Percentiles rank a stretch among this genome's conserved stretches.
Evolutionary conservation across 176 grass and related monocot species (phyloP).

Genomic region (Luzula sylvatica): DNA sequence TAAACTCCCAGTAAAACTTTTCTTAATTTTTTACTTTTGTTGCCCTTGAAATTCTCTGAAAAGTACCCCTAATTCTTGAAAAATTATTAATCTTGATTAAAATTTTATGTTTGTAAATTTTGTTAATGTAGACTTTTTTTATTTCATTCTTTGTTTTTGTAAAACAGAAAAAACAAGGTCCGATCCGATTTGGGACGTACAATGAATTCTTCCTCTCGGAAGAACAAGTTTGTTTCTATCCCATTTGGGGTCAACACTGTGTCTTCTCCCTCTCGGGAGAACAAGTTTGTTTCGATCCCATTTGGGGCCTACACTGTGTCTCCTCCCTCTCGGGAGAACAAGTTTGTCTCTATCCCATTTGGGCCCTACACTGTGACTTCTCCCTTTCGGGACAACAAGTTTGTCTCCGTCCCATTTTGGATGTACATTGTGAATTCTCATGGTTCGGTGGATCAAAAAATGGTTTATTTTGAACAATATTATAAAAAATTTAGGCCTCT

Average conservation of each 20-base stretch:
- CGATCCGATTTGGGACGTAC: no score
- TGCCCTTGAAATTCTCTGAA: background rate
- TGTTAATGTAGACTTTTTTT: no score
- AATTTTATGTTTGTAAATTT: background rate
- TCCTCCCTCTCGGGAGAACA: slow-evolving; percentile 65
- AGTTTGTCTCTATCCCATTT: slow-evolving; percentile 48
- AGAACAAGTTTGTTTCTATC: slow-evolving; percentile 49
- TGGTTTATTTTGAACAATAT: slow-evolving; percentile 89
- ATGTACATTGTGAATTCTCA: slow-evolving; percentile 39
- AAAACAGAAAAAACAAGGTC: slow-evolving; percentile 46
- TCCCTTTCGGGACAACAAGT: no score
- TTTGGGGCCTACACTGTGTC: slow-evolving; percentile 64
- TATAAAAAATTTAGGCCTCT: slow-evolving; percentile 40
- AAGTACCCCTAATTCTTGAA: background rate
- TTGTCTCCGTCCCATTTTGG: no score
- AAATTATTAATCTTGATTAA: background rate
- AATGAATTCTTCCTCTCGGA: no score
- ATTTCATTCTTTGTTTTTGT: slow-evolving; percentile 2
- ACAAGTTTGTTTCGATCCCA: slow-evolving; percentile 52
- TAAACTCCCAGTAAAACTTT: slow-evolving; percentile 9
- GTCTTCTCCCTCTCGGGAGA: slow-evolving; percentile 69
- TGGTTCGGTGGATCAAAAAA: slow-evolving; percentile 78
- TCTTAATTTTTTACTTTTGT: background rate
- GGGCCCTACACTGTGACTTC: slow-evolving; percentile 56
- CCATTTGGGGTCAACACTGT: slow-evolving; percentile 65